Base-by-base conservation (phyloP, 495 filamentous ascomycete genomes). In the Aspergillus bertholletiae region DNA sequence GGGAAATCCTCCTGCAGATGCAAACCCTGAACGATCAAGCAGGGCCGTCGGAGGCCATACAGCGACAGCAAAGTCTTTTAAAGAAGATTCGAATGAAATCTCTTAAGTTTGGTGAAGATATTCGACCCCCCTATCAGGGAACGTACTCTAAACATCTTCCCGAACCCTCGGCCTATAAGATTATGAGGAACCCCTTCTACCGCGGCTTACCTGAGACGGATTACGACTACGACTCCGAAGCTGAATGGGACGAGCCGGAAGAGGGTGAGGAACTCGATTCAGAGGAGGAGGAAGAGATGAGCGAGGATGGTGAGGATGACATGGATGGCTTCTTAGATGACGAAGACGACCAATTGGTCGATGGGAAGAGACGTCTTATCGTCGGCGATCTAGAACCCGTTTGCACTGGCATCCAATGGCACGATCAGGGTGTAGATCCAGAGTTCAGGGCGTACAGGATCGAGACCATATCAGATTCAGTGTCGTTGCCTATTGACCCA, bases 181-280 rank as follows among this genome's bases (percentile, higher is more conserved):
- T 95, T 4, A 83, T 85, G n/a, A 79, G 88, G 3, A 89, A 86
- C 32, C 92, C 94, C 0, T 83, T 84, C 48, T 65, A 76, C 26
- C 81, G 80, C 39, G 70, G 64, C 8, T 59, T 94, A 7, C 84
- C 88, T 3, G 78, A 87, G 3, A 78, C 84, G n/a, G 77, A 95
- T 62, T 97, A 99, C 67, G 92, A 94, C 56, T 96, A 97, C 61
- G 94, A 97, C 63, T 97, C 92, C 0, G 94, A 99, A 66, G 92
- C 88, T 0, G 95, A 97, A 70, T 98, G 94, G 90, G 87, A 90
- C 57, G 85, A 87, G 60, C 82, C 84, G 2, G 88, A 88, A 48
- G 90, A 94, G 62, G 90, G 86, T 46, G 89, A 92, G 60, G 86
- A 92, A 40, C 68, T 89, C 5, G 82, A 83, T 52, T 88, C 84